Conservation (phyloP, 2,329 filamentous ascomycete genomes). For the Nigrospora oryzae region DNA sequence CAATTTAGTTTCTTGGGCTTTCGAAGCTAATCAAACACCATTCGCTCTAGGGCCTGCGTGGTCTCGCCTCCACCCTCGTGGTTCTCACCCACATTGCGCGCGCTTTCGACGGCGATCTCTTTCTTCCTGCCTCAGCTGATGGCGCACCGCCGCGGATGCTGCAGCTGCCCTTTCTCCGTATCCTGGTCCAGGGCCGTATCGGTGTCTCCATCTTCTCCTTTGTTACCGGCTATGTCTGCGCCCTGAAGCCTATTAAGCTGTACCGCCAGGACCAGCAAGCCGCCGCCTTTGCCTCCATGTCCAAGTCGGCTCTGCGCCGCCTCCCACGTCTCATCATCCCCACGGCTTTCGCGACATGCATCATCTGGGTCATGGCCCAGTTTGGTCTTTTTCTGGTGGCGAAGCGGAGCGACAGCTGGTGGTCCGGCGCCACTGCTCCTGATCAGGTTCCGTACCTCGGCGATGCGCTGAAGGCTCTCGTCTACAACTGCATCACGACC, state of each 20-base stretch:
- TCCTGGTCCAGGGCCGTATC: constrained; percentile 51
- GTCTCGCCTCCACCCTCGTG: constrained; percentile 44
- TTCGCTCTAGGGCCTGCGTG: constrained; percentile 39
- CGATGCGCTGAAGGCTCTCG: constrained; percentile 32
- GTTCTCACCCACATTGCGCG: constrained; percentile 46
- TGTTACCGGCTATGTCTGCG: constrained; percentile 56
- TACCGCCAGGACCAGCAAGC: constrained; percentile 44
- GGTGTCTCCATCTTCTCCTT: constrained; percentile 61
- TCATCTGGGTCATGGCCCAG: constrained; percentile 45
- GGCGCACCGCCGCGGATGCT: constrained; percentile 37
- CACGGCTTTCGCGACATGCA: constrained; percentile 41
- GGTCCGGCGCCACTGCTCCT: constrained; percentile 43
- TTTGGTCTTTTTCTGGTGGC: constrained; percentile 48
- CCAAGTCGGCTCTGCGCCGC: constrained; percentile 48
- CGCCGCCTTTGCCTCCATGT: constrained; percentile 42
- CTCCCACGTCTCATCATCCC: constrained; percentile 51
- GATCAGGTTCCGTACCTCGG: constrained; percentile 26
- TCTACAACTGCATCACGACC: constrained; percentile 36
- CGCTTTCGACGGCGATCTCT: constrained; percentile 41
- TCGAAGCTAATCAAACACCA: constrained; percentile 4
- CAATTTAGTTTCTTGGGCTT: not conserved
- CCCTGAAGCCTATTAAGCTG: constrained; percentile 50
- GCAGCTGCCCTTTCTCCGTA: constrained; percentile 50
- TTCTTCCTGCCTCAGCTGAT: constrained; percentile 34
- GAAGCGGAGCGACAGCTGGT: constrained; percentile 49